These are phyloP conservation scores for Aspergillus campestris DNA, from an alignment of 495 filamentous ascomycete genomes.

Conservation along the genomic window DNA sequence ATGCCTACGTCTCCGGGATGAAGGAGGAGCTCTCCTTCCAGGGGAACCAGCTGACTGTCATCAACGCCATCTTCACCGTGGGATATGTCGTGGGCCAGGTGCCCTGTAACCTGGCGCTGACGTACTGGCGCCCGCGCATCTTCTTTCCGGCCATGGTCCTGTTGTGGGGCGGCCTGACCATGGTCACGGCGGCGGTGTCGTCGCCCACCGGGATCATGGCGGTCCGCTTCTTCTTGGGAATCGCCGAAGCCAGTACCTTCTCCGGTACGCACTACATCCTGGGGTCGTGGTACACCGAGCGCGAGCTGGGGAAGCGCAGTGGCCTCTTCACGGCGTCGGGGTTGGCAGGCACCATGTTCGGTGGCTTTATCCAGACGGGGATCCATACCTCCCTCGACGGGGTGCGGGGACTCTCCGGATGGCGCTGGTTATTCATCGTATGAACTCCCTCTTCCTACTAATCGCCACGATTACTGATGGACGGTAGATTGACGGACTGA, in stretches of 20 bases:
- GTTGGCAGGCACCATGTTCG: conserved; percentile 35
- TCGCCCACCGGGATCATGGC: conserved; percentile 49
- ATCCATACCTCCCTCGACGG: conserved; percentile 48
- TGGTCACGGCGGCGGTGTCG: conserved; percentile 46
- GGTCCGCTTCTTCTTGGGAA: conserved; percentile 62
- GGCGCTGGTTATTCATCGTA: conserved; percentile 60
- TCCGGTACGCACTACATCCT: conserved; percentile 59
- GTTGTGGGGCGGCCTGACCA: conserved; percentile 52
- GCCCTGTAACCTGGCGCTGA: conserved; percentile 51
- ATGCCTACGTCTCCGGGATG: conserved; percentile 62
- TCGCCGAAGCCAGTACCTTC: conserved; percentile 52
- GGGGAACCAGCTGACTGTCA: conserved; percentile 49
- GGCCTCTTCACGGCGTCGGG: conserved; percentile 32
- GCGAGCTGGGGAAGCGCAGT: conserved; percentile 55
- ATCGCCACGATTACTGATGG: conserved; percentile 12
- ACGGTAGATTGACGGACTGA: conserved; percentile 32
- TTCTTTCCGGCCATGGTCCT: conserved; percentile 57
- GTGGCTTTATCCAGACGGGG: conserved; percentile 51
- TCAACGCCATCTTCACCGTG: conserved; percentile 42
- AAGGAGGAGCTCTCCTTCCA: conserved; percentile 51
- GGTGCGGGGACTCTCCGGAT: conserved; percentile 43
- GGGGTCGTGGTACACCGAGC: conserved; percentile 57
- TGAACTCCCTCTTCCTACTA: conserved; percentile 14
- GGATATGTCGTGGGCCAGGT: conserved; percentile 52
- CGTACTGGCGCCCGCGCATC: conserved; percentile 48